These are phyloP conservation scores for Fusarium hainanense DNA, from an alignment of 2,329 filamentous ascomycete genomes.

Conservation along the genomic window DNA sequence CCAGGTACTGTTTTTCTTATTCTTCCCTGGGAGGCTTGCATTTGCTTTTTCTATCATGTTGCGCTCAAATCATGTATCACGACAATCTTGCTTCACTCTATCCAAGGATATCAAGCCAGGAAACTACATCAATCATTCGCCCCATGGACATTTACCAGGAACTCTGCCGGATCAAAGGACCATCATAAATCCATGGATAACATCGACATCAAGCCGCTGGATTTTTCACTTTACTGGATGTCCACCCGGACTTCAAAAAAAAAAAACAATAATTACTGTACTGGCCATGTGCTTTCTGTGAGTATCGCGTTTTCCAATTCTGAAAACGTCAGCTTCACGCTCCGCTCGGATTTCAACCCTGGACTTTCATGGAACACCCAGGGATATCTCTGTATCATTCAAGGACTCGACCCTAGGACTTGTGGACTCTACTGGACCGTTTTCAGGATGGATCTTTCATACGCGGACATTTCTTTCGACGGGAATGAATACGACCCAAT, in stretches of 20 bases:
- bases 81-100: conserved; percentile 41
- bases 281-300: conserved; percentile 46
- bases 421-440: conserved; percentile 2
- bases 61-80: conserved; percentile 46
- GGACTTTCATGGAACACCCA: conserved; percentile 31
- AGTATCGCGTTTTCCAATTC: conserved; percentile 52
- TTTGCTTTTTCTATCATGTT: conserved; percentile 50
- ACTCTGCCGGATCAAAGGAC: conserved; percentile 25
- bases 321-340: conserved; percentile 36
- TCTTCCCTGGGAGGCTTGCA: conserved; percentile 57
- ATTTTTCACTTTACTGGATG: conserved; percentile 41
- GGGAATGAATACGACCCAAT: conserved; percentile 18
- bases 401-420: conserved; percentile 40
- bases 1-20: conserved; percentile 69
- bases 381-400: conserved; percentile 35
- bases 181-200: neutral
- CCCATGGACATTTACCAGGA: conserved; percentile 32
- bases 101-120: conserved; percentile 39
- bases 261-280: conserved; percentile 41
- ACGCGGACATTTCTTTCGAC: conserved; percentile 26
- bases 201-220: conserved; percentile 14
- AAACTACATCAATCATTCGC: conserved; percentile 17
- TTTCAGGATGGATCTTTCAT: conserved; percentile 17
- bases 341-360: conserved; percentile 39
- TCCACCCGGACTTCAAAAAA: conserved; percentile 47